Base-by-base conservation (phyloP, 306 rosid genomes). In the Inga leiocalycina region DNA sequence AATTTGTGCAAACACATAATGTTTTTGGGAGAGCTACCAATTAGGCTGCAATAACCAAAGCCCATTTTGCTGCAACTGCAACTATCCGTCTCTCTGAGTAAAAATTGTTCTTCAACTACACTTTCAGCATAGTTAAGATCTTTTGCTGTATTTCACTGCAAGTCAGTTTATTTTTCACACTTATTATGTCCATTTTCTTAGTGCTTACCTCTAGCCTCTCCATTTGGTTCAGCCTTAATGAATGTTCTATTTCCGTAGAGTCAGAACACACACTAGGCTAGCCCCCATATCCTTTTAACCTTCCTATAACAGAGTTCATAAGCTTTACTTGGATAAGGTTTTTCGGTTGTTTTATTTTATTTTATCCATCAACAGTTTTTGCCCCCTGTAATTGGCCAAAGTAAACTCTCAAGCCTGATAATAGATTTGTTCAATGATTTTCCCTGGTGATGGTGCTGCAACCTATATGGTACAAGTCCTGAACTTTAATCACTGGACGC, bases 221-320 rank as follows among this genome's bases (percentile, higher is more conserved):
- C 54, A 80, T 64, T 81, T 66, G 75, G 66, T 79, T 82, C 73
- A 79, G 83, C 49, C 41, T 84, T 66, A 16, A 16, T 16, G 7
- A 83, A 94, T 94, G 97, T 93, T 94, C 87, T 90, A 87, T 84
- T 92, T 90, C 24, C 93, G 94, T 84, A 88, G 79, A 81, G 79
- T 91, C 4, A 39, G 91, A 93, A 87, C 94, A 91, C 81, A 88
- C 90, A 11, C 73, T 93, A 83, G 81, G 88, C 68, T 79, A 91
- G 84, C 97, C 97, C 71, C 97, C 97, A 11, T 10, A 82, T 86
- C 74, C 87, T 68, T 90, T 93, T 24, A 57, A 49, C 76, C 89
- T 85, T 83, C 92, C 89, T 64, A 73, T 93, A 5, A 75, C 82
- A 51, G 95, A 90, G 52, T 94, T 92, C 32, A 89, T 89, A 34